Percentiles rank a stretch among this genome's conserved stretches.
phyloP scores from a whole-genome alignment of 2,329 filamentous ascomycete species.

The Botrytis medusae region DNA sequence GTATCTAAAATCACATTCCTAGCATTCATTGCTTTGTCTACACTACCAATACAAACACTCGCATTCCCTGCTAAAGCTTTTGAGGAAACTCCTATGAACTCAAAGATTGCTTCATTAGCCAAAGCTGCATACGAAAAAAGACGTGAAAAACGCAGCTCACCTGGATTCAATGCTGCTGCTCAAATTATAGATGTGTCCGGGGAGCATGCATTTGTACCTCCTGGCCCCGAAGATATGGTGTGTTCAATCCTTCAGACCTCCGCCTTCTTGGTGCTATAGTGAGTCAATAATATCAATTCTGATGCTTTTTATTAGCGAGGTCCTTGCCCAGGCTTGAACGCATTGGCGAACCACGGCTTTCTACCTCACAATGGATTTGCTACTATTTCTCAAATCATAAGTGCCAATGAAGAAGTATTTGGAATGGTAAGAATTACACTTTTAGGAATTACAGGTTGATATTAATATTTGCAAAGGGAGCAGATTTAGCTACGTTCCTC shows the following conservation, averaged over 20 bases:
- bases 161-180: slow-evolving; percentile 24
- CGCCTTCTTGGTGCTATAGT: neutral
- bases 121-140: slow-evolving; percentile 19
- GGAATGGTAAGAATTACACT: slow-evolving; percentile 41
- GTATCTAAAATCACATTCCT: neutral
- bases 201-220: slow-evolving; percentile 13
- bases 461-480: slow-evolving; percentile 20
- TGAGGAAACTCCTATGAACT: slow-evolving; percentile 20
- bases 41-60: neutral
- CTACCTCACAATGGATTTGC: slow-evolving; percentile 41
- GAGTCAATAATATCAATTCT: neutral
- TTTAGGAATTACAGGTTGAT: slow-evolving; percentile 24
- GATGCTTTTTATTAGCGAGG: slow-evolving; percentile 16
- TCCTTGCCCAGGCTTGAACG: slow-evolving; percentile 44
- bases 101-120: slow-evolving; percentile 7
- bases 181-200: slow-evolving; percentile 22
- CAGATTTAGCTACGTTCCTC: neutral
- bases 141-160: slow-evolving; percentile 16
- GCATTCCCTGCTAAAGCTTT: slow-evolving; percentile 18
- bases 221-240: slow-evolving; percentile 4
- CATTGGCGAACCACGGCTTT: slow-evolving; percentile 45
- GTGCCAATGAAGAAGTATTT: slow-evolving; percentile 40
- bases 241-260: neutral
- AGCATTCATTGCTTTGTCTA: neutral
- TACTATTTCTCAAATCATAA: neutral